phyloP scores from a whole-genome alignment of 176 grass and related monocot genomes.

The Hyparrhenia diplandra region DNA sequence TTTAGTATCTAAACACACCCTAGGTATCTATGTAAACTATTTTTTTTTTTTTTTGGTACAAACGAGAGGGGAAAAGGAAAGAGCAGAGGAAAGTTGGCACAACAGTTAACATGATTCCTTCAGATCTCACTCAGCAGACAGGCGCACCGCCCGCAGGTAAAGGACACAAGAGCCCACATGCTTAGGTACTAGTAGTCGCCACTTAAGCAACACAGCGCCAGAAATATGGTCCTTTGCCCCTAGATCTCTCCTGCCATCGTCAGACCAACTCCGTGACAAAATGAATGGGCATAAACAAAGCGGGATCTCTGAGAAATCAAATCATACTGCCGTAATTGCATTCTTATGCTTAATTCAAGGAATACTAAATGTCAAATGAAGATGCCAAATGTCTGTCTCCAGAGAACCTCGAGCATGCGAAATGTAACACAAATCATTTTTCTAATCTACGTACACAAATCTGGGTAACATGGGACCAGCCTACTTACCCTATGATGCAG shows the following conservation, averaged over 20 bases:
- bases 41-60: too few relatives aligned
- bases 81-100: neutral
- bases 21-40: too few relatives aligned
- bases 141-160: conserved; percentile 17
- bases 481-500: neutral
- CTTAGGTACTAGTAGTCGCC: neutral
- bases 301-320: neutral
- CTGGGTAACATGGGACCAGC: neutral
- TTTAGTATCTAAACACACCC: too few relatives aligned
- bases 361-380: neutral
- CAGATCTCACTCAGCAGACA: conserved; percentile 14
- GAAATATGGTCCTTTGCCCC: conserved; percentile 21
- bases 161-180: conserved; percentile 10
- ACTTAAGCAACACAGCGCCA: neutral
- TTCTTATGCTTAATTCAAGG: neutral
- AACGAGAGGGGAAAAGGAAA: too few relatives aligned
- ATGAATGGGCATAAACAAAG: neutral
- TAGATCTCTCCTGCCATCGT: conserved; percentile 17
- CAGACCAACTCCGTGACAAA: conserved; percentile 32
- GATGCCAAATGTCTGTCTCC: neutral
- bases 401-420: neutral
- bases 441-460: too few relatives aligned
- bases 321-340: neutral
- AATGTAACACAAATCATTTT: neutral
- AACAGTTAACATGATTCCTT: conserved; percentile 13